These are phyloP conservation scores for Suhomyces canberraensis DNA, from an alignment of 805 yeast species.

Conservation along the genomic window DNA sequence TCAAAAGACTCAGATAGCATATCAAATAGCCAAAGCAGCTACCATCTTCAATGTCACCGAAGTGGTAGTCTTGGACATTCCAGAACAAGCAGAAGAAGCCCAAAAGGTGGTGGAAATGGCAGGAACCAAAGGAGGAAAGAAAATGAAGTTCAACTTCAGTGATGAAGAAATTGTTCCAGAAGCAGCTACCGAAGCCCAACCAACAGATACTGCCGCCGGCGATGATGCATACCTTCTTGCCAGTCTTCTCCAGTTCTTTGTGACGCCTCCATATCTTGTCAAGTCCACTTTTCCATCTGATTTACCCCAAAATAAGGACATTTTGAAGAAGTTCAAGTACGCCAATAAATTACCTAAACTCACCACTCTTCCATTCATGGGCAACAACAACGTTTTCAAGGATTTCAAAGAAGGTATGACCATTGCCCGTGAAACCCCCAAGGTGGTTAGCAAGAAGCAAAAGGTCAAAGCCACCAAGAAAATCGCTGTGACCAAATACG, in stretches of 20 bases:
- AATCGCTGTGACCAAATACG: conserved; percentile 61
- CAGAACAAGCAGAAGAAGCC: conserved; percentile 16
- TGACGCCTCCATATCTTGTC: conserved; percentile 80
- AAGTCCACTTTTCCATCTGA: conserved; percentile 51
- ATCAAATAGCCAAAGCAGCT: conserved; percentile 77
- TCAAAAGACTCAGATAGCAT: conserved; percentile 69
- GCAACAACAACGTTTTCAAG: conserved; percentile 32
- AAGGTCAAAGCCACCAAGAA: conserved; percentile 37
- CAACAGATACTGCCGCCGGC: conserved; percentile 11
- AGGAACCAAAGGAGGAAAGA: conserved; percentile 24
- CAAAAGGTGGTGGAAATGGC: conserved; percentile 19
- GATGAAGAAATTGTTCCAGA: conserved; percentile 25
- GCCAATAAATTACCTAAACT: conserved; percentile 72
- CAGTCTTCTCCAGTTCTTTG: conserved; percentile 68
- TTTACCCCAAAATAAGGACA: conserved; percentile 28
- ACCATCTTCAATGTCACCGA: conserved; percentile 70
- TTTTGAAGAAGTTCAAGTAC: conserved; percentile 47
- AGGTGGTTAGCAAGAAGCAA: conserved; percentile 38
- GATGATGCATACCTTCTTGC: conserved; percentile 56
- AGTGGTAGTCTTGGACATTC: conserved; percentile 63
- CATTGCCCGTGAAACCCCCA: conserved; percentile 40
- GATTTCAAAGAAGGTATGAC: conserved; percentile 64
- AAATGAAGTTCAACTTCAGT: conserved; percentile 28
- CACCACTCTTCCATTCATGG: conserved; percentile 73
- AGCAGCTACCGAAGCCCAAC: conserved; percentile 13